Conservation (phyloP, 352 stramenopile genomes). For the Phytophthora kernoviae region DNA sequence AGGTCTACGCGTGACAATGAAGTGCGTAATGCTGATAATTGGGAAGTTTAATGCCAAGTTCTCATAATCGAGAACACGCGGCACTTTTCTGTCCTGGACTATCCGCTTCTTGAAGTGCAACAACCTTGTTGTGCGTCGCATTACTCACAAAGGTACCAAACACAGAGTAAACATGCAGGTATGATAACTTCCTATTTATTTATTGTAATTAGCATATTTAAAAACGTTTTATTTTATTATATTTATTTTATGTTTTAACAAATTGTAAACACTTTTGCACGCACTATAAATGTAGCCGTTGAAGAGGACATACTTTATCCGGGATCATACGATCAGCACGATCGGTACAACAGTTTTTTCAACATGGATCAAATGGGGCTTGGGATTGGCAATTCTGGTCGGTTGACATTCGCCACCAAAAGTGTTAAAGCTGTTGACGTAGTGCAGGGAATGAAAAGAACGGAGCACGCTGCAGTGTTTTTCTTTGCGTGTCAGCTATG, state of each 20-base stretch:
- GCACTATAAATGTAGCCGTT: conserved; percentile 1
- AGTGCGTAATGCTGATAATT: conserved; percentile 14
- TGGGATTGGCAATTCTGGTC: conserved; percentile 8
- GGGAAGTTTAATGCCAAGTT: conserved; percentile 2
- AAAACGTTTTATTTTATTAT: conserved; percentile 2
- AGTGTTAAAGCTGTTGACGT: no score
- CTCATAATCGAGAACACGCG: not conserved
- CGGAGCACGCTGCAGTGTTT: conserved; percentile 5
- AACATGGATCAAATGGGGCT: conserved; percentile 11
- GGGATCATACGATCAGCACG: not conserved
- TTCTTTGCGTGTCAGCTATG: conserved; percentile 5
- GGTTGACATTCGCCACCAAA: no score
- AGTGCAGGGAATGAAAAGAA: conserved; percentile 7
- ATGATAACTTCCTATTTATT: not conserved
- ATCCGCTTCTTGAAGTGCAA: conserved; percentile 12
- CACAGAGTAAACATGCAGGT: conserved; percentile 3
- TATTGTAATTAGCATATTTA: not conserved
- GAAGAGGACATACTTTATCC: conserved; percentile 1
- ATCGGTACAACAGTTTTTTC: not conserved
- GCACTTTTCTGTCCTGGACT: not conserved
- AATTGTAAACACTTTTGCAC: conserved; percentile 3
- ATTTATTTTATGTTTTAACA: conserved; percentile 3
- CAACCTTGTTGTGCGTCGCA: conserved; percentile 6
- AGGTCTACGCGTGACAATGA: conserved; percentile 2
- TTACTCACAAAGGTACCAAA: conserved; percentile 5